These are phyloP conservation scores for Gillenia trifoliata DNA, from an alignment of 306 rosid species.

Conservation along the genomic window DNA sequence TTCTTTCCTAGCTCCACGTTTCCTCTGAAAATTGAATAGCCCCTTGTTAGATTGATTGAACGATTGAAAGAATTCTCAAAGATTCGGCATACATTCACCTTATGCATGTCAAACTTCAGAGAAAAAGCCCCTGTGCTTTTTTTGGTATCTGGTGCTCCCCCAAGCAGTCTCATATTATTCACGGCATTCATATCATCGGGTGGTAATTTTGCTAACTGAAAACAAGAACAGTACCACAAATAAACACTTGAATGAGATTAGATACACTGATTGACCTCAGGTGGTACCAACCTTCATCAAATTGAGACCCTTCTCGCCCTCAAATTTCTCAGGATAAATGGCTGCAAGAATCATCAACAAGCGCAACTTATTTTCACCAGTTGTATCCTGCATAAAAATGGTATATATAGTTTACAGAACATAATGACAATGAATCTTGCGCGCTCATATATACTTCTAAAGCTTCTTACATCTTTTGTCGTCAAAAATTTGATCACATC, in stretches of 20 bases:
- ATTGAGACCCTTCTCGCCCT: constrained; percentile 85
- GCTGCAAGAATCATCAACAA: constrained; percentile 90
- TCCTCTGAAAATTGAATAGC: constrained; percentile 55
- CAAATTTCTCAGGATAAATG: constrained; percentile 88
- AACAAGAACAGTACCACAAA: constrained; percentile 12
- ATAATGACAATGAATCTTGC: background rate
- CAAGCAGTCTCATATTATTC: constrained; percentile 68
- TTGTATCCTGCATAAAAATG: constrained; percentile 62
- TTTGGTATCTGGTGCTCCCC: constrained; percentile 61
- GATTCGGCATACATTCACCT: constrained; percentile 42
- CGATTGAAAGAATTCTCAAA: background rate
- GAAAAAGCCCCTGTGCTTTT: constrained; percentile 57
- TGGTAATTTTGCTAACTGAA: constrained; percentile 70
- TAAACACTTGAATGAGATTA: background rate
- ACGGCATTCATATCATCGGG: constrained; percentile 70
- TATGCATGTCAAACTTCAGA: constrained; percentile 79
- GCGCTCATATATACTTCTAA: constrained; percentile 1
- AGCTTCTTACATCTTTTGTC: constrained; percentile 50
- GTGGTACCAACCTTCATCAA: constrained; percentile 69
- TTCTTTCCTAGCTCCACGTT: constrained; percentile 77
- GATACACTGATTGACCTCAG: constrained; percentile 1
- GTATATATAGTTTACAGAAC: constrained; percentile 1
- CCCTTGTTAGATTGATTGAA: constrained; percentile 25
- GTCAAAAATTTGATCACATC: constrained; percentile 82
- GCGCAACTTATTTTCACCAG: constrained; percentile 89